phyloP scores from a whole-genome alignment of 805 yeast species.

The Debaryomyces prosopidis region DNA sequence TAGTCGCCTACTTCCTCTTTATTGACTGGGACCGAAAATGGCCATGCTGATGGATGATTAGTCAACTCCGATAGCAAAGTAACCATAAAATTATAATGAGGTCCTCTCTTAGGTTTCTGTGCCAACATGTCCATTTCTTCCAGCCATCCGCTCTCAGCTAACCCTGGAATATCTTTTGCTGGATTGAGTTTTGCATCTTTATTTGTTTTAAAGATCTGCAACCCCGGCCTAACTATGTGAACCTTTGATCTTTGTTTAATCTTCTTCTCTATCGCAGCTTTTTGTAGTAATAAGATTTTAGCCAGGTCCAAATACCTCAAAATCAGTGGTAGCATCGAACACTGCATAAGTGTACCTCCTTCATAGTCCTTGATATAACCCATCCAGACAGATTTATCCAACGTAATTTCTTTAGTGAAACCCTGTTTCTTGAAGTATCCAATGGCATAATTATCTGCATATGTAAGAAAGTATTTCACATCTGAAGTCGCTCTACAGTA shows the following conservation, averaged over 20 bases:
- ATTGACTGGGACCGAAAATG: slow-evolving; percentile 90
- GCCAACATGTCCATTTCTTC: slow-evolving; percentile 98
- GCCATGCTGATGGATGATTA: slow-evolving; percentile 98
- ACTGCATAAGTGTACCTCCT: slow-evolving; percentile 98
- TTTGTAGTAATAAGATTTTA: slow-evolving; percentile 81
- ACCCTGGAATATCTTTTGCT: slow-evolving; percentile 73
- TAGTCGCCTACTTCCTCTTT: slow-evolving; percentile 95
- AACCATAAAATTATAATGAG: slow-evolving; percentile 93
- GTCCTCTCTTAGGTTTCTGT: slow-evolving; percentile 89
- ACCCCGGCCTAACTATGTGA: slow-evolving; percentile 79
- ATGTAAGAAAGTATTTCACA: slow-evolving; percentile 83
- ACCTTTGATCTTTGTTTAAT: slow-evolving; percentile 78
- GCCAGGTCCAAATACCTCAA: slow-evolving; percentile 82
- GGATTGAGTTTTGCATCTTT: slow-evolving; percentile 64
- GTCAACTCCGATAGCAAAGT: slow-evolving; percentile 84
- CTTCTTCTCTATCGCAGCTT: slow-evolving; percentile 86
- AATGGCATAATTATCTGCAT: slow-evolving; percentile 98
- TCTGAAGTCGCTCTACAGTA: slow-evolving; percentile 88
- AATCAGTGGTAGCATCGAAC: slow-evolving; percentile 85
- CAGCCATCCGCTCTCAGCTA: slow-evolving; percentile 95
- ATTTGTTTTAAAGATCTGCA: slow-evolving; percentile 61
- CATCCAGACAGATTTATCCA: slow-evolving; percentile 90
- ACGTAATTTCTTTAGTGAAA: slow-evolving; percentile 88
- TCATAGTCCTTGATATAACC: slow-evolving; percentile 98
- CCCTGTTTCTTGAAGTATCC: slow-evolving; percentile 99